Evolutionary conservation across 805 yeast species (phyloP), one percentile per base, ranked within the genome.

Genomic region (Torulaspora quercuum): DNA sequence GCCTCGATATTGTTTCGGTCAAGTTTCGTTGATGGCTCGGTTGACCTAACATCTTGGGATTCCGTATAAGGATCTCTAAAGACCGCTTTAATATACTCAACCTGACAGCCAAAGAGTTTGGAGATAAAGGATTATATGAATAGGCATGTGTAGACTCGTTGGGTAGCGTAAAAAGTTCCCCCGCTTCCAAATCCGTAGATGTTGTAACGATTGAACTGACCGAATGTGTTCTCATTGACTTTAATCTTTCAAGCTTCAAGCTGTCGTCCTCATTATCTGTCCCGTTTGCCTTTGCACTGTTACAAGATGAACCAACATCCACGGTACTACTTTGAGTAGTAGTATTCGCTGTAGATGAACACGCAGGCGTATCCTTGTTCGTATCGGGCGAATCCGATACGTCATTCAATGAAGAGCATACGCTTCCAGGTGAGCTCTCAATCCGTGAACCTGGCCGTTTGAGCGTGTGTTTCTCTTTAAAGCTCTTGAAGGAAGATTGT

Each of bases 61-160:
- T 65, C 24, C 79, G 82, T 34, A 80, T 65, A 25, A 86, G 63
- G 26, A 85, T 81, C 55, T 85, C 87, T 35, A 86, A 61, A 5
- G 94, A 82, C 47, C 92, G 64, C 53, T 80, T 83, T 49, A 86
- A 65, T 10, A 84, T 88, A 37, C 79, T 79, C 42, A 86, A 61
- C 38, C 95, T 67, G 31, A 84, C 73, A 0, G 92, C 85, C 38
- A 86, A 60, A 1, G 94, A 81, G 54, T 83, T 82, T 7, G 89
- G 92, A 1, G 90, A 80, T 38, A 85, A 63, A 36, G 82, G 84
- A 3, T 92, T 86, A 56, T 86, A 86, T 0, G 95, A 84, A 54
- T 82, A 86, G 2, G 94, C 82, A 55, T 83, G 89, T 1, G 92
- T 76, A 8, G 92, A 82, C 48, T 82, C 88, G 16, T 78, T 76